phyloP scores from a whole-genome alignment of 352 stramenopile species.

The Globisporangium acanthophoron region DNA sequence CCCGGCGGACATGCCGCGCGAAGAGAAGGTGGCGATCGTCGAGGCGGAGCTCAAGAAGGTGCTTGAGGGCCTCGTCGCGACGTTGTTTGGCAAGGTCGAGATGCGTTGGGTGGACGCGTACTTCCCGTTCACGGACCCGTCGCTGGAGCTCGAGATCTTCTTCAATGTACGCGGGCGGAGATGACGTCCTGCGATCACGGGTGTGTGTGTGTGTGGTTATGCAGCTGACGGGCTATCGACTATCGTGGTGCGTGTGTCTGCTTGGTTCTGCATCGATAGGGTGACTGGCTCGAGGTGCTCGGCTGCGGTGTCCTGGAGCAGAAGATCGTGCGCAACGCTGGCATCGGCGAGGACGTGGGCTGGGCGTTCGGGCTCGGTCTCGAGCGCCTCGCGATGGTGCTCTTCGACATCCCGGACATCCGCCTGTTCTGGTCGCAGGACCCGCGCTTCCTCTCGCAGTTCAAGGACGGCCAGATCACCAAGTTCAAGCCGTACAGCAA shows the following conservation, averaged over 20 bases:
- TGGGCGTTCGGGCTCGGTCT: conserved; percentile 99
- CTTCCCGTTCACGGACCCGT: conserved; percentile 99
- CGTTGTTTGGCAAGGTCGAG: conserved; percentile 91
- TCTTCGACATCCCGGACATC: conserved; percentile 99
- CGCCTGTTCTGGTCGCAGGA: conserved; percentile 98
- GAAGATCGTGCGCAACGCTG: conserved; percentile 90
- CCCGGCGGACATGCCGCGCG: conserved; percentile 38
- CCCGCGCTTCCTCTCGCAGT: conserved; percentile 91
- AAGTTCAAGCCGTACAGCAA: conserved; percentile 99
- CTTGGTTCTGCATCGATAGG: conserved; percentile 18
- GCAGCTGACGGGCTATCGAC: background rate
- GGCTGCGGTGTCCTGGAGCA: conserved; percentile 96
- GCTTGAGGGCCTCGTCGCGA: conserved; percentile 92
- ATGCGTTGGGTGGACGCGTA: conserved; percentile 98
- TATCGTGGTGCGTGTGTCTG: background rate
- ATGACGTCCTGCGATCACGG: too few species aligned
- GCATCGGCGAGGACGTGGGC: conserved; percentile 82
- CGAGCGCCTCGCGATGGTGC: conserved; percentile 98
- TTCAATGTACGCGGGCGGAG: conserved; percentile 69
- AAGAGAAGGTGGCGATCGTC: conserved; percentile 77
- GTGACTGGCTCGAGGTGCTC: conserved; percentile 98
- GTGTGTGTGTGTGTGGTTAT: too few species aligned
- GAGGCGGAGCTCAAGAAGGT: conserved; percentile 93
- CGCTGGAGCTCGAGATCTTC: conserved; percentile 98
- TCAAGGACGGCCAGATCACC: conserved; percentile 90